Evolutionary conservation across 2,329 filamentous ascomycete genomes (phyloP).

Genomic region (Aureobasidium lini): DNA sequence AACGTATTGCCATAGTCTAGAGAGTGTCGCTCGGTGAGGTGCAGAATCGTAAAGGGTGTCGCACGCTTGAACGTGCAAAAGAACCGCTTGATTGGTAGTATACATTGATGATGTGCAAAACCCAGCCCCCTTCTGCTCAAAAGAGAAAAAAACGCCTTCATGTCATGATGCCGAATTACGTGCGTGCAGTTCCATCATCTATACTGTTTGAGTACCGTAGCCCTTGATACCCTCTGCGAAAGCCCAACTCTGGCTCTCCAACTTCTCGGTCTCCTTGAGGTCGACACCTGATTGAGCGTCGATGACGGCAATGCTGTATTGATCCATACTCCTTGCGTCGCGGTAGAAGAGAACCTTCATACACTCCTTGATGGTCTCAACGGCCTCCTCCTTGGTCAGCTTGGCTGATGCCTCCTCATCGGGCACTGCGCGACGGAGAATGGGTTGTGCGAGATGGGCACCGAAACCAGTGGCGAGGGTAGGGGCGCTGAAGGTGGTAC

Average conservation of each 20-base stretch:
- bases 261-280: slow-evolving; percentile 72
- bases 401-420: slow-evolving; percentile 71
- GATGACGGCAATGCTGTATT: slow-evolving; percentile 84
- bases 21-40: neutral
- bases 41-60: neutral
- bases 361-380: slow-evolving; percentile 78
- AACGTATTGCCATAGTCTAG: too few species aligned
- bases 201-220: slow-evolving; percentile 71
- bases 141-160: slow-evolving; percentile 9
- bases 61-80: neutral
- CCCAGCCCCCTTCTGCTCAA: neutral
- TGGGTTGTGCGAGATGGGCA: slow-evolving; percentile 83
- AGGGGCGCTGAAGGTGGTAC: slow-evolving; percentile 82
- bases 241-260: slow-evolving; percentile 95
- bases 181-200: slow-evolving; percentile 9
- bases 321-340: slow-evolving; percentile 85
- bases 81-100: neutral
- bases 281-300: slow-evolving; percentile 78
- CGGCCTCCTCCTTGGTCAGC: slow-evolving; percentile 69
- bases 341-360: slow-evolving; percentile 99
- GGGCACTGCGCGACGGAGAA: slow-evolving; percentile 75
- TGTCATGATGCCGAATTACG: slow-evolving; percentile 13
- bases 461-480: slow-evolving; percentile 91
- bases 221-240: slow-evolving; percentile 93
- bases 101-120: slow-evolving; percentile 7